Evolutionary conservation across 1,284 basidiomycete species (phyloP).

Genomic region (Ceratobasidium sp.): DNA sequence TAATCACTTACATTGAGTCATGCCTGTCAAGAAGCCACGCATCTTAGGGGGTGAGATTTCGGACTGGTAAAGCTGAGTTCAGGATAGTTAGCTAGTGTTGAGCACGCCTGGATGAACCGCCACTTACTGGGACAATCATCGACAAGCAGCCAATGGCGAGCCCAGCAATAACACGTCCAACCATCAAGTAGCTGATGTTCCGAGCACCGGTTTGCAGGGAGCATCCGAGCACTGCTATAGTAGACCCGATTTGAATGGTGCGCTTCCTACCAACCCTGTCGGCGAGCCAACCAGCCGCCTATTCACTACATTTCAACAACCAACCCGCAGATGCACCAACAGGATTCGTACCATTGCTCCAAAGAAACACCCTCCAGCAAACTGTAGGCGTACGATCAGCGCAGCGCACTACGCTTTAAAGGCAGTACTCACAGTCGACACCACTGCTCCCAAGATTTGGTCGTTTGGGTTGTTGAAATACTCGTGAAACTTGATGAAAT

Average conservation of each 20-base stretch:
- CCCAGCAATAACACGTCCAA: conserved; percentile 57
- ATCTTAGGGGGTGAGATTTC: conserved; percentile 56
- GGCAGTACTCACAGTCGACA: conserved; percentile 48
- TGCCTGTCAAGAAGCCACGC: conserved; percentile 57
- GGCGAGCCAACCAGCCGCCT: conserved; percentile 49
- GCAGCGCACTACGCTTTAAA: background rate
- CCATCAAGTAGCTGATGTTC: conserved; percentile 56
- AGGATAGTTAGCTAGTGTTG: background rate
- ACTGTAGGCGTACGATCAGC: conserved; percentile 45
- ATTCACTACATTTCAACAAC: background rate
- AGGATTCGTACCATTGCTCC: conserved; percentile 14
- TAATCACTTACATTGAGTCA: conserved; percentile 53
- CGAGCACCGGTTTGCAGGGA: conserved; percentile 55
- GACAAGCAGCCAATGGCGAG: conserved; percentile 55
- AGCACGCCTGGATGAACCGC: conserved; percentile 47
- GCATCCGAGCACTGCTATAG: conserved; percentile 54
- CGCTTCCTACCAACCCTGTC: conserved; percentile 54
- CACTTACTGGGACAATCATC: conserved; percentile 54
- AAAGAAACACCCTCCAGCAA: conserved; percentile 55
- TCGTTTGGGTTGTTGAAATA: conserved; percentile 51
- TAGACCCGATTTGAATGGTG: conserved; percentile 55
- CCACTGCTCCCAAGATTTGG: conserved; percentile 53
- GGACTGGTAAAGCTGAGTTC: conserved; percentile 48
- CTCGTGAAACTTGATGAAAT: conserved; percentile 51
- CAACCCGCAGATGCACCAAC: conserved; percentile 1